Conservation (phyloP, 1,284 basidiomycete genomes). For the Ceratobasidium papillatum region DNA sequence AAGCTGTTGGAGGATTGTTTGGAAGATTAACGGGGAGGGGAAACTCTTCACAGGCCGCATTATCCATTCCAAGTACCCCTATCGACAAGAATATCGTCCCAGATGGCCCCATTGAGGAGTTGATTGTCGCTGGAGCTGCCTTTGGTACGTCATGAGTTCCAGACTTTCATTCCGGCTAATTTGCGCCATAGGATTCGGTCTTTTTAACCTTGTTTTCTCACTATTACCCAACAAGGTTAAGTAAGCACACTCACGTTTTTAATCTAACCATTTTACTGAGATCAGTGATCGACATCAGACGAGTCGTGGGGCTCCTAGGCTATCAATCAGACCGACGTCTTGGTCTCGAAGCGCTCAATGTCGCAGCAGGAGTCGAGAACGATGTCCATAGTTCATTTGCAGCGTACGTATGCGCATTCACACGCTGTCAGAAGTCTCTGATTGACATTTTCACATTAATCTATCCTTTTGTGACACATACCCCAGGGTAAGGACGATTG, state of each 20-base stretch:
- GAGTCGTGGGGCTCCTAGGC: conserved; percentile 74
- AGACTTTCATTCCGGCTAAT: conserved; percentile 12
- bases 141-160: conserved; percentile 60
- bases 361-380: conserved; percentile 64
- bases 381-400: conserved; percentile 79
- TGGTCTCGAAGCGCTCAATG: conserved; percentile 70
- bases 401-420: conserved; percentile 58
- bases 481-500: conserved; percentile 15
- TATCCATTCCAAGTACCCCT: conserved; percentile 10
- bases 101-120: conserved; percentile 70
- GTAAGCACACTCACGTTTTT: conserved; percentile 53
- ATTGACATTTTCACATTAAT: conserved; percentile 33
- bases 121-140: conserved; percentile 75
- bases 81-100: conserved; percentile 44
- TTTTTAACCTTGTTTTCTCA: conserved; percentile 81
- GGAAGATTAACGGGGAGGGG: conserved; percentile 49
- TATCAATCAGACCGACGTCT: conserved; percentile 74
- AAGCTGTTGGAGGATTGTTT: conserved; percentile 52
- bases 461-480: conserved; percentile 20
- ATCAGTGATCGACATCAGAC: conserved; percentile 53
- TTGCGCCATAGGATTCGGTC: conserved; percentile 60
- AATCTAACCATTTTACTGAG: not conserved
- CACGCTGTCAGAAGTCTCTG: conserved; percentile 20
- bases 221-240: conserved; percentile 73
- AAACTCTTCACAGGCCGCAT: conserved; percentile 21